These are phyloP conservation scores for Artemisia argyi DNA, from an alignment of 129 eudicot genomes.

Conservation along the genomic window DNA sequence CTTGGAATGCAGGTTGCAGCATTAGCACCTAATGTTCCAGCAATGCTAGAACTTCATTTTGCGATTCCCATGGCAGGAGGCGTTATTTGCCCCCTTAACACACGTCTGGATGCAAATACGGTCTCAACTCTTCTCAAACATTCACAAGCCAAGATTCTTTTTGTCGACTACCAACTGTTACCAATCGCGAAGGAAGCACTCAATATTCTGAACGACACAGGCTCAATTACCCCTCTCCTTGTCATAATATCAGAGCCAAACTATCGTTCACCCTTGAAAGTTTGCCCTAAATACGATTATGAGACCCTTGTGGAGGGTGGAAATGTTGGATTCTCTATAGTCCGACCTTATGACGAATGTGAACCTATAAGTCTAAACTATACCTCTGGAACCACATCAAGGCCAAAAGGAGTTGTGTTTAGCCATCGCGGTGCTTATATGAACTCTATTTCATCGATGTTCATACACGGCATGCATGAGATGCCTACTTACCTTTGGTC, in stretches of 20 bases:
- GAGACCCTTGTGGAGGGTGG: constrained; percentile 57
- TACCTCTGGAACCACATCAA: constrained; percentile 83
- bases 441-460: constrained; percentile 51
- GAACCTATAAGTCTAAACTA: constrained; percentile 72
- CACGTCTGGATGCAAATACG: constrained; percentile 56
- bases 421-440: constrained; percentile 78
- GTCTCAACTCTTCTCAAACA: constrained; percentile 50
- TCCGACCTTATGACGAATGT: constrained; percentile 54
- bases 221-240: constrained; percentile 37
- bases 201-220: constrained; percentile 32
- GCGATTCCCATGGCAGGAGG: constrained; percentile 94
- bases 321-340: constrained; percentile 28
- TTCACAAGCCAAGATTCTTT: constrained; percentile 63
- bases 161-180: constrained; percentile 63
- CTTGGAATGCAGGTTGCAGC: constrained; percentile 51
- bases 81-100: constrained; percentile 59
- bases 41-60: constrained; percentile 78
- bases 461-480: constrained; percentile 59
- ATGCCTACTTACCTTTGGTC: constrained; percentile 72
- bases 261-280: neutral
- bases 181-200: constrained; percentile 51
- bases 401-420: constrained; percentile 75
- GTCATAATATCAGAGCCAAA: constrained; percentile 45
- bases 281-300: constrained; percentile 31
- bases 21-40: constrained; percentile 76